phyloP scores from a whole-genome alignment of 1,284 basidiomycete species.

The Ceratobasidium sp. region DNA sequence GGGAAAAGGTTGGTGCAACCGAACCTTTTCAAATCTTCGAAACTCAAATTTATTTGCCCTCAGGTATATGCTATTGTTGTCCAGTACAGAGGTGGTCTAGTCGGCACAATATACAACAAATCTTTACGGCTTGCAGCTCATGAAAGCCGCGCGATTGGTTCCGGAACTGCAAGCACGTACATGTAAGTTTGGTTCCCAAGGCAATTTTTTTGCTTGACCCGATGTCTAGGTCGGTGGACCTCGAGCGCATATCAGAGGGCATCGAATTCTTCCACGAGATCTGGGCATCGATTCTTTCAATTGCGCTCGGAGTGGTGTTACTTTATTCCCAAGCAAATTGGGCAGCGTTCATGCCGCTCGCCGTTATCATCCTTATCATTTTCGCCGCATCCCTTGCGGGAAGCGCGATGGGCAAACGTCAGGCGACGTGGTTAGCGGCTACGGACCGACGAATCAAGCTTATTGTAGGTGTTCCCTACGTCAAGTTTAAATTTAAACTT shows the following conservation, averaged over 20 bases:
- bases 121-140: conserved; percentile 43
- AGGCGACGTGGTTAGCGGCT: conserved; percentile 51
- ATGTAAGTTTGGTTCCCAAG: conserved; percentile 36
- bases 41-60: too few species aligned
- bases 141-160: conserved; percentile 42
- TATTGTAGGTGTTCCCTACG: conserved; percentile 48
- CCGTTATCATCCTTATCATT: conserved; percentile 20
- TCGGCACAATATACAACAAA: conserved; percentile 47
- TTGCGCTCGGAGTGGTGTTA: conserved; percentile 51
- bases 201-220: neutral
- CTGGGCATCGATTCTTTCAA: conserved; percentile 52
- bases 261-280: conserved; percentile 52
- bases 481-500: neutral
- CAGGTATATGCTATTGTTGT: conserved; percentile 39
- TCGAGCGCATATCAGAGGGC: conserved; percentile 53
- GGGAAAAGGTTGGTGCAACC: conserved; percentile 52
- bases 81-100: conserved; percentile 47
- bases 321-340: conserved; percentile 51
- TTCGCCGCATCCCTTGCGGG: conserved; percentile 24
- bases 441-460: conserved; percentile 53
- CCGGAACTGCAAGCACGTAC: conserved; percentile 46
- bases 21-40: neutral
- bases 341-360: conserved; percentile 41
- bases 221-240: conserved; percentile 53
- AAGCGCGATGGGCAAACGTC: conserved; percentile 47